A percentile compares a stretch with the other conserved stretches of the same genome.
Evolutionary conservation across 495 filamentous ascomycete species (phyloP).

Genomic region (Chaetomium tenue): DNA sequence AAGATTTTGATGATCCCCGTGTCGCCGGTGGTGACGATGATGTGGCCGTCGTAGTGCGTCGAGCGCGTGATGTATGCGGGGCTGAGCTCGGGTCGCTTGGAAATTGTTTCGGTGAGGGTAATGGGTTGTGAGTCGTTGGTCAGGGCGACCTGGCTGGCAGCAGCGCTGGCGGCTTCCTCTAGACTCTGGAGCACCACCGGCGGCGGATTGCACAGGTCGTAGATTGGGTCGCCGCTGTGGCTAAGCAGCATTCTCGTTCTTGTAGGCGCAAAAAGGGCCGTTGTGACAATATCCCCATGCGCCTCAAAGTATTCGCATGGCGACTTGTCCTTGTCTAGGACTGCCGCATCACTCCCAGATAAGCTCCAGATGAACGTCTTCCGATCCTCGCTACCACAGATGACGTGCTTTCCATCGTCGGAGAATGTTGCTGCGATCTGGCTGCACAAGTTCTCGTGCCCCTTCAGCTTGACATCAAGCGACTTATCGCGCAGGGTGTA

Average conservation of each 20-base stretch:
- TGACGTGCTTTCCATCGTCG: slow-evolving; percentile 82
- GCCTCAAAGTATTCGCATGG: slow-evolving; percentile 87
- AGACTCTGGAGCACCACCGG: slow-evolving; percentile 78
- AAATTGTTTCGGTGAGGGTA: slow-evolving; percentile 23
- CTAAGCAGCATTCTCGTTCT: slow-evolving; percentile 74
- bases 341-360: slow-evolving; percentile 47
- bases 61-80: slow-evolving; percentile 69
- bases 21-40: slow-evolving; percentile 89
- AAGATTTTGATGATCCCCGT: slow-evolving; percentile 89
- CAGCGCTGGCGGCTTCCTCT: slow-evolving; percentile 54
- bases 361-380: slow-evolving; percentile 87
- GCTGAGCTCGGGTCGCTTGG: slow-evolving; percentile 49
- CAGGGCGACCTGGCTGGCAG: slow-evolving; percentile 32
- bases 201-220: slow-evolving; percentile 93
- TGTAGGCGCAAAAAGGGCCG: slow-evolving; percentile 77
- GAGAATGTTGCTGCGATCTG: slow-evolving; percentile 90
- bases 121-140: slow-evolving; percentile 35
- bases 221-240: slow-evolving; percentile 84
- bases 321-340: slow-evolving; percentile 72
- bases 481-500: slow-evolving; percentile 83
- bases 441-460: slow-evolving; percentile 86
- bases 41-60: slow-evolving; percentile 78
- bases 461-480: slow-evolving; percentile 86
- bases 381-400: slow-evolving; percentile 91
- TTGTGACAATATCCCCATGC: slow-evolving; percentile 83